Conservation (phyloP, 2,329 filamentous ascomycete species). For the Penicillium palitans region DNA sequence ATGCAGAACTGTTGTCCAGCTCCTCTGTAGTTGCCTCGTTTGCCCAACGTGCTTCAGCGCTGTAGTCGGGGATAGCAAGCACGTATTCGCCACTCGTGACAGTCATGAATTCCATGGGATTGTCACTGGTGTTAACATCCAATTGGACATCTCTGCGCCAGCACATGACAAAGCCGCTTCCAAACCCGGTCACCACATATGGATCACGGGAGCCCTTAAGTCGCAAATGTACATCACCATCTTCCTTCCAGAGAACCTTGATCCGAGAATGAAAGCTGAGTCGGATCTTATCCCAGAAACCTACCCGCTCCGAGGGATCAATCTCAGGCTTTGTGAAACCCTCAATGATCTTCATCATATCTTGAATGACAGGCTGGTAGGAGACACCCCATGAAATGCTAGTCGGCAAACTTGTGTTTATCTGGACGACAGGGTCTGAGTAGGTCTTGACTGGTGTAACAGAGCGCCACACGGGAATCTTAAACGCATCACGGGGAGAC, state of each 20-base stretch:
- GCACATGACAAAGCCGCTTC: constrained; percentile 96
- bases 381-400: constrained; percentile 96
- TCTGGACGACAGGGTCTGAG: constrained; percentile 85
- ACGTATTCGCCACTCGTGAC: constrained; percentile 96
- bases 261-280: constrained; percentile 91
- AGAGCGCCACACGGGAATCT: constrained; percentile 83
- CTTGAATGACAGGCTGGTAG: constrained; percentile 96
- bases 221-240: constrained; percentile 90
- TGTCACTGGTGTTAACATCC: constrained; percentile 78
- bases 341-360: constrained; percentile 99
- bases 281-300: constrained; percentile 98
- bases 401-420: constrained; percentile 89
- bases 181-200: constrained; percentile 87
- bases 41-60: constrained; percentile 75
- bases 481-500: constrained; percentile 64
- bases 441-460: constrained; percentile 96
- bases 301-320: constrained; percentile 88
- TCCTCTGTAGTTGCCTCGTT: constrained; percentile 48
- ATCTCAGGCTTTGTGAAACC: constrained; percentile 95
- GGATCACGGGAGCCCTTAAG: constrained; percentile 89
- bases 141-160: constrained; percentile 93
- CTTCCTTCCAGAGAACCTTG: constrained; percentile 86
- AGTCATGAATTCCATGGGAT: constrained; percentile 91
- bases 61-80: constrained; percentile 90
- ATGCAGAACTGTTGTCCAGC: constrained; percentile 60